Conservation (phyloP, 1,284 basidiomycete genomes). For the Coniferiporia weirii region DNA sequence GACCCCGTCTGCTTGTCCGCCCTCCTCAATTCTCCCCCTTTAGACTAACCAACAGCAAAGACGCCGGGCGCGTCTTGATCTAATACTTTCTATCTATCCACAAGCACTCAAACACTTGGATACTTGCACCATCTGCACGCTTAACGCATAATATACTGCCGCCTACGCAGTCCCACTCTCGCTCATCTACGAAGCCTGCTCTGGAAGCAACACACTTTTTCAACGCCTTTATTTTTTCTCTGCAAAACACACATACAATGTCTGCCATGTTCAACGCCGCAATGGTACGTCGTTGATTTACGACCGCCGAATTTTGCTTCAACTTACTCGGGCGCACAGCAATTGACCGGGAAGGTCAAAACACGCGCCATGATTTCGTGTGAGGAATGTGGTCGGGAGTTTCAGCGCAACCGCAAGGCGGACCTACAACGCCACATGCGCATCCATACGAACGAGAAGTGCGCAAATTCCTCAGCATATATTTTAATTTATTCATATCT, state of each 20-base stretch:
- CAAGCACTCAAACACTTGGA: constrained; percentile 3
- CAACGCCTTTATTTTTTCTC: not conserved
- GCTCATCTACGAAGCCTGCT: constrained; percentile 3
- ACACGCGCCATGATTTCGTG: constrained; percentile 13
- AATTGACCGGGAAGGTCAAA: constrained; percentile 11
- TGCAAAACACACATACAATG: not conserved
- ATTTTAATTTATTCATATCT: not conserved
- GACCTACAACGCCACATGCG: constrained; percentile 18
- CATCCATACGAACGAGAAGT: constrained; percentile 19
- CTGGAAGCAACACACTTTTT: constrained; percentile 6
- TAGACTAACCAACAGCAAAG: constrained; percentile 6
- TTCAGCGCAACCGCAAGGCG: constrained; percentile 15
- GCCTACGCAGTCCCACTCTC: constrained; percentile 5
- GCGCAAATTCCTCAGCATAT: not conserved
- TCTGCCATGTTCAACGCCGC: constrained; percentile 3
- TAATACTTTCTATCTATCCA: constrained; percentile 1
- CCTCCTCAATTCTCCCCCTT: constrained; percentile 2
- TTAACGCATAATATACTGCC: not conserved
- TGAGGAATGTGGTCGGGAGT: constrained; percentile 12
- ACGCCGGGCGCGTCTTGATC: constrained; percentile 14
- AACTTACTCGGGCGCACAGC: not conserved
- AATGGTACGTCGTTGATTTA: not conserved
- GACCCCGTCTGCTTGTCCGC: not conserved
- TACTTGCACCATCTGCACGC: not conserved
- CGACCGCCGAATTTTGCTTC: not conserved